Evolutionary conservation across 148 eudicot genomes (phyloP).

Genomic region (Diospyros lotus): DNA sequence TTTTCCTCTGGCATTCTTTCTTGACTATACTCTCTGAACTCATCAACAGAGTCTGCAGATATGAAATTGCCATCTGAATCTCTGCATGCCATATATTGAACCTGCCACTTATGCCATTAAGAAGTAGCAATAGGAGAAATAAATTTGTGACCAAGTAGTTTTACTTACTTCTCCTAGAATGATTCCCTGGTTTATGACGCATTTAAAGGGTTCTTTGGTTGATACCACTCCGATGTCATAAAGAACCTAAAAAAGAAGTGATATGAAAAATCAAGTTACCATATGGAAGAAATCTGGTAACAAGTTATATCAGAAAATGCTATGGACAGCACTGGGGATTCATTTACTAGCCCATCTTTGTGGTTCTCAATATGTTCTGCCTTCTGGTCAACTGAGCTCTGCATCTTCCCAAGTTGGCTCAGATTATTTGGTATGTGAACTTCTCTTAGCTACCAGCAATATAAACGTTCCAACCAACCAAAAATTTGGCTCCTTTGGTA

Average conservation of each 20-base stretch:
- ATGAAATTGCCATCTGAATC: constrained; percentile 63
- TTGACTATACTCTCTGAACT: constrained; percentile 41
- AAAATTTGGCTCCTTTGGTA: neutral
- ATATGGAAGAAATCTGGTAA: neutral
- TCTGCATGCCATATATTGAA: constrained; percentile 72
- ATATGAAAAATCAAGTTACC: neutral
- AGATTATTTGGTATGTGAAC: neutral
- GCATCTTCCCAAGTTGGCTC: neutral
- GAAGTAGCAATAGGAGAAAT: constrained; percentile 14
- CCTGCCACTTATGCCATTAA: constrained; percentile 50
- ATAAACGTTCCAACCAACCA: neutral
- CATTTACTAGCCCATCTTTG: constrained; percentile 2
- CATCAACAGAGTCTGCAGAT: constrained; percentile 63
- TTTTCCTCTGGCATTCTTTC: constrained; percentile 70
- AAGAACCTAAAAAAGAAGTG: constrained; percentile 54
- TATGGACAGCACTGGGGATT: constrained; percentile 1
- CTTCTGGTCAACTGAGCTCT: neutral
- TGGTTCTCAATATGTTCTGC: too few relatives aligned
- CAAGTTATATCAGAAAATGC: neutral
- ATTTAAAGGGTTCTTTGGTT: constrained; percentile 95
- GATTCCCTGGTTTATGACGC: constrained; percentile 98
- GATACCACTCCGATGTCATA: constrained; percentile 95
- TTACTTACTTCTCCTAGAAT: constrained; percentile 89
- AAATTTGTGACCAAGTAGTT: constrained; percentile 11
- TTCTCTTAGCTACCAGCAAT: neutral